These are phyloP conservation scores for Fusarium equiseti DNA, from an alignment of 2,329 filamentous ascomycete genomes.

Conservation along the genomic window DNA sequence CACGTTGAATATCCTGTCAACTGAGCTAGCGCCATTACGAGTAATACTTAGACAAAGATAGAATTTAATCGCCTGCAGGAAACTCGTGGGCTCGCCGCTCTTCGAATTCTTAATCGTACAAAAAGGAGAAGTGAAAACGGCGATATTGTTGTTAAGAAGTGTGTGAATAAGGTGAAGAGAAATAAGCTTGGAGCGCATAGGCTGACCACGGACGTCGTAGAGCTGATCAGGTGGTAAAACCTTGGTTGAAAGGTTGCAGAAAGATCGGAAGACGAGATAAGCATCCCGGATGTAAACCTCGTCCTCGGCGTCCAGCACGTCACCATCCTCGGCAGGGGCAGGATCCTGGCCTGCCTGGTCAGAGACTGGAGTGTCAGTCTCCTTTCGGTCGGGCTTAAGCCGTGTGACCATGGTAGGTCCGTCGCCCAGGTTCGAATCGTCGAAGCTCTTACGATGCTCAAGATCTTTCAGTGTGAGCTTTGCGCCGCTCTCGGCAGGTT, in stretches of 20 bases:
- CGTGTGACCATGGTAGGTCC: slow-evolving; percentile 76
- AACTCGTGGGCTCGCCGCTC: slow-evolving; percentile 87
- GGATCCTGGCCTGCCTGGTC: slow-evolving; percentile 68
- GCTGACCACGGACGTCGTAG: slow-evolving; percentile 90
- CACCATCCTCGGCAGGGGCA: slow-evolving; percentile 66
- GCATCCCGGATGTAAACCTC: slow-evolving; percentile 98
- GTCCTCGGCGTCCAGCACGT: slow-evolving; percentile 79
- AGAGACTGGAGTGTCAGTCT: slow-evolving; percentile 60
- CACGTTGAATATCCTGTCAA: slow-evolving; percentile 92
- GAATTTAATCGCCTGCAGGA: slow-evolving; percentile 95
- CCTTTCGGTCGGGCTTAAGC: slow-evolving; percentile 62
- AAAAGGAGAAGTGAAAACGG: slow-evolving; percentile 89
- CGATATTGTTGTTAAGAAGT: slow-evolving; percentile 91
- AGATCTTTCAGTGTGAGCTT: slow-evolving; percentile 76
- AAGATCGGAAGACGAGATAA: slow-evolving; percentile 95
- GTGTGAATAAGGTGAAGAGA: slow-evolving; percentile 96
- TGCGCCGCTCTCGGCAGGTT: slow-evolving; percentile 54
- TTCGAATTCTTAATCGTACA: slow-evolving; percentile 94
- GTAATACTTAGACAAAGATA: slow-evolving; percentile 96
- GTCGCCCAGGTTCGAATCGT: slow-evolving; percentile 75
- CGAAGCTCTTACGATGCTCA: slow-evolving; percentile 76
- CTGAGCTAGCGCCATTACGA: slow-evolving; percentile 92
- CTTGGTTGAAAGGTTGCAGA: slow-evolving; percentile 98
- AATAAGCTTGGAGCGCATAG: slow-evolving; percentile 96
- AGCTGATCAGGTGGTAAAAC: slow-evolving; percentile 89